These are phyloP conservation scores for Dendrocalamus latiflorus DNA, from an alignment of 202 grass and related monocot genomes.

Conservation along the genomic window DNA sequence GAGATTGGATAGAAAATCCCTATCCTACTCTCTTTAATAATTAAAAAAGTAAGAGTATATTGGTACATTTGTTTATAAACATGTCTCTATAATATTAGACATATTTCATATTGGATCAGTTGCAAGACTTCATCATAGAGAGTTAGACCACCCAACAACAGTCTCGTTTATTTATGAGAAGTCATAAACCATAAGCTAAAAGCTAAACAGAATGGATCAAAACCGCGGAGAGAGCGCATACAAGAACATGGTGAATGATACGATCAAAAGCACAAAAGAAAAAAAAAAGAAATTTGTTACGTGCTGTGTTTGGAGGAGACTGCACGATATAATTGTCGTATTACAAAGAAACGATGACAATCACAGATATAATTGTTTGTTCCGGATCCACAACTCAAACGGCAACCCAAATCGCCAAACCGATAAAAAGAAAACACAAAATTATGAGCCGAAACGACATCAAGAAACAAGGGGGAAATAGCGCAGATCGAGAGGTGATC, in stretches of 20 bases:
- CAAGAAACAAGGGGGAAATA: not conserved
- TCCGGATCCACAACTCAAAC: slow-evolving; percentile 29
- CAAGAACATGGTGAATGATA: not conserved
- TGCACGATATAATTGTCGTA: not conserved
- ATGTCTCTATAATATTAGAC: too few species aligned
- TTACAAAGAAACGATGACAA: slow-evolving; percentile 16
- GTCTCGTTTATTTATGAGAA: too few species aligned
- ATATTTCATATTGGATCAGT: too few species aligned
- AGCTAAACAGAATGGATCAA: too few species aligned
- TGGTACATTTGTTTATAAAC: too few species aligned
- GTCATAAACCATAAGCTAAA: too few species aligned
- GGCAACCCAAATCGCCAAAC: slow-evolving; percentile 24
- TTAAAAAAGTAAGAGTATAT: too few species aligned
- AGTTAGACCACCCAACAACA: too few species aligned
- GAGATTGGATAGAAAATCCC: too few species aligned
- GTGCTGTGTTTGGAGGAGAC: not conserved
- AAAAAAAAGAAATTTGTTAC: not conserved
- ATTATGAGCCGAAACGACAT: slow-evolving; percentile 35
- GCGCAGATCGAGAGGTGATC: not conserved
- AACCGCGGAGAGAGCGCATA: too few species aligned
- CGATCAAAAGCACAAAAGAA: not conserved
- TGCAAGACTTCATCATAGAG: too few species aligned
- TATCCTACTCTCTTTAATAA: too few species aligned
- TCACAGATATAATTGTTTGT: not conserved
- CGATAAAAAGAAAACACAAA: not conserved